Evolutionary conservation across 106 monocot genomes (phyloP).

Genomic region (Allium cepa): DNA sequence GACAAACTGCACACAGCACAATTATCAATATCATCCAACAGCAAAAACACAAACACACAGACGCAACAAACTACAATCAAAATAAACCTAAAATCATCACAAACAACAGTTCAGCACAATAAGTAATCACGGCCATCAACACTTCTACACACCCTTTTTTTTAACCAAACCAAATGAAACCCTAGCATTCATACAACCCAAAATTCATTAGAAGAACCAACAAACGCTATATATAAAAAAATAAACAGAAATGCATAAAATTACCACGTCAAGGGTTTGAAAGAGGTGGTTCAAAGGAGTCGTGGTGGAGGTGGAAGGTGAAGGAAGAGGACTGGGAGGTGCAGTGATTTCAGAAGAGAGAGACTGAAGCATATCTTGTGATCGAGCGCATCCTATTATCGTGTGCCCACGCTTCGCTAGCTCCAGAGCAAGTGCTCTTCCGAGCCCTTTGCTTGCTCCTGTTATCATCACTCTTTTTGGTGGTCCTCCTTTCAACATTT

Average conservation of each 20-base stretch:
- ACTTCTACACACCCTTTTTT: not conserved
- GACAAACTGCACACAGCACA: too few relatives aligned
- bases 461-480: conserved; percentile 80
- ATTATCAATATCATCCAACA: too few relatives aligned
- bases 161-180: not conserved
- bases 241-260: not conserved
- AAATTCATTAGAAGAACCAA: not conserved
- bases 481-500: not conserved
- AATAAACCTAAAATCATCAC: too few relatives aligned
- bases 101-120: too few relatives aligned
- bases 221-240: not conserved
- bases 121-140: not conserved
- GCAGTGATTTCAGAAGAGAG: conserved; percentile 33
- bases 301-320: conserved; percentile 8
- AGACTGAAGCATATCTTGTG: conserved; percentile 47
- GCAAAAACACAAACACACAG: too few relatives aligned
- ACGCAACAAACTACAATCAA: too few relatives aligned
- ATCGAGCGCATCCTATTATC: conserved; percentile 73
- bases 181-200: not conserved
- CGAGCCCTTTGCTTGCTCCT: conserved; percentile 84
- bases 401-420: conserved; percentile 70
- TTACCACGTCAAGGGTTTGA: conserved; percentile 60
- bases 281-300: conserved; percentile 58
- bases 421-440: conserved; percentile 67
- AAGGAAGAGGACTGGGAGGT: not conserved